These are phyloP conservation scores for Schizosaccharomyces lindneri DNA, from an alignment of 805 yeast species.

Conservation along the genomic window DNA sequence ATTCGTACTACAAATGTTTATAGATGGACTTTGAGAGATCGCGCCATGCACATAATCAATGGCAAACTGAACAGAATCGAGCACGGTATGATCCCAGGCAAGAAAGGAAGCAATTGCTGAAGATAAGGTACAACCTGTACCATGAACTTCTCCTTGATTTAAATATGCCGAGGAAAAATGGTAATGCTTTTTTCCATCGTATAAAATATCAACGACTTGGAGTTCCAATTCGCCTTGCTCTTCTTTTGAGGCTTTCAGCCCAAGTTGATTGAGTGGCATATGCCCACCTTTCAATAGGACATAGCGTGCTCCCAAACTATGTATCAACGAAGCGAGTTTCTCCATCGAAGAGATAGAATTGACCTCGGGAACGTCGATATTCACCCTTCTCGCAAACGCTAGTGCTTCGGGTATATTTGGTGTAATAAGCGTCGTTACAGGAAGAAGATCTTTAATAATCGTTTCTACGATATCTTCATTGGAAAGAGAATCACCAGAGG, in stretches of 20 bases:
- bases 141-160: constrained; percentile 40
- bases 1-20: constrained; percentile 31
- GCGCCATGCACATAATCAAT: constrained; percentile 46
- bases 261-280: constrained; percentile 15
- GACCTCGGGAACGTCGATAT: constrained; percentile 9
- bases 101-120: constrained; percentile 52
- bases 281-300: constrained; percentile 70
- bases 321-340: constrained; percentile 18
- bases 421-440: constrained; percentile 35
- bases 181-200: constrained; percentile 18
- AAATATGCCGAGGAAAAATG: constrained; percentile 24
- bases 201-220: constrained; percentile 27
- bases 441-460: constrained; percentile 23
- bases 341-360: constrained; percentile 19
- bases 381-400: constrained; percentile 13
- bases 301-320: constrained; percentile 21
- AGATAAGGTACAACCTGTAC: constrained; percentile 65
- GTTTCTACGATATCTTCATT: constrained; percentile 22
- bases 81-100: constrained; percentile 27
- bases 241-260: constrained; percentile 2
- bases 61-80: constrained; percentile 28
- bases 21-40: constrained; percentile 24
- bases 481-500: constrained; percentile 43
- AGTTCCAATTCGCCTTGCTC: constrained; percentile 7
- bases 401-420: constrained; percentile 54